Base-by-base conservation (phyloP, 2,329 filamentous ascomycete genomes). In the Alternaria triticina region DNA sequence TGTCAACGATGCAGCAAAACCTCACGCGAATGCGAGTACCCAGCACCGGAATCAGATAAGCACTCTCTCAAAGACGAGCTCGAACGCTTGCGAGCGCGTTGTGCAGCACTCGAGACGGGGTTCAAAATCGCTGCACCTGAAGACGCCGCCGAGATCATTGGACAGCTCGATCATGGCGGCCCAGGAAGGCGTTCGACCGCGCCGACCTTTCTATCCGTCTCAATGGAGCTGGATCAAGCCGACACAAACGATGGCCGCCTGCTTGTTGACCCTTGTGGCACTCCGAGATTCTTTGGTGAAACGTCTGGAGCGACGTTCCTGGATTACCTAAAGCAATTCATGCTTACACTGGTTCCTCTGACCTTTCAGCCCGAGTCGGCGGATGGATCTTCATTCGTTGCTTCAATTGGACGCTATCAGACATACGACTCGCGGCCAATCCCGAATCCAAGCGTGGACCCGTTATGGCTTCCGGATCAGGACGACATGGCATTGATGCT, bases 351-450 rank as follows among this genome's bases (percentile, higher is more conserved):
- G 45, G 61, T 71, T 10, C 70, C 70, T 11, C 28, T 72, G 43
- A 61, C 68, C 1, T 70, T 66, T 40, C 49, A 57, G 5, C 65
- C 66, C 15, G 70, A 66, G 17, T 60, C 56, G 30, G 67, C 40
- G 28, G 67, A 74, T 47, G 69, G 69, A 1, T 73, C 67, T 9
- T 65, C 59, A 9, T 75, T 74, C 25, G 59, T 72, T 12, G 62
- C 56, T 3, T 69, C 71, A 11, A 60, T 74, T 46, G 73, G 73
- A 8, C 65, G 59, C 22, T 75, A 75, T 28, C 73, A 75, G 54
- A 75, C 73, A 2, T 74, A 70, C 56, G 73, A 75, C 56, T 75
- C 73, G 13, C 66, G 73, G 12, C 73, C 73, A 6, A 61, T 75
- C 25, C 64, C 70, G 3, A 69, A 74, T 27, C 70, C 71, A 13